phyloP scores from a whole-genome alignment of 139 green algal species.

The Picochlorum sp. region DNA sequence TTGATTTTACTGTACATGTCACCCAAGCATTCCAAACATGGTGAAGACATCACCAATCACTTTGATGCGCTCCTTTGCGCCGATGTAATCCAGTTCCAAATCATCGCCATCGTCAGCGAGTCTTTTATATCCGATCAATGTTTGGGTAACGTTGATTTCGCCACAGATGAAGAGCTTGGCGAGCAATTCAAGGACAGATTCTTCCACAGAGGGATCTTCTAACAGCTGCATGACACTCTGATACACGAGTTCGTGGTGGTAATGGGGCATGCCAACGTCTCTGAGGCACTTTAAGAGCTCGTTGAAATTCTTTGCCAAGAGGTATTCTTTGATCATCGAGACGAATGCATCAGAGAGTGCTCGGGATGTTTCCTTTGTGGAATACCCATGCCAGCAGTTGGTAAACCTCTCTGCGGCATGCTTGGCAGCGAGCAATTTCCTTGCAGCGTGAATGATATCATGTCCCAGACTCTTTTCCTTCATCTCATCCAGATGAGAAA shows the following conservation, averaged over 20 bases:
- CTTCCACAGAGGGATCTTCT: slow-evolving; percentile 4
- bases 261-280: slow-evolving; percentile 61
- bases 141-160: slow-evolving; percentile 26
- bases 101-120: slow-evolving; percentile 1
- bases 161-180: slow-evolving; percentile 21
- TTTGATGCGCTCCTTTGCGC: neutral
- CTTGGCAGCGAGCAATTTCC: slow-evolving; percentile 45
- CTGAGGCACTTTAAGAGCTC: slow-evolving; percentile 52
- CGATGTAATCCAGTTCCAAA: slow-evolving; percentile 5
- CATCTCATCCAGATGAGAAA: slow-evolving; percentile 51
- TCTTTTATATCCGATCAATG: slow-evolving; percentile 3
- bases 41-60: slow-evolving; percentile 2
- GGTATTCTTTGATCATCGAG: slow-evolving; percentile 33
- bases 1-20: no score
- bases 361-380: slow-evolving; percentile 32
- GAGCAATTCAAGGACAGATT: slow-evolving; percentile 13
- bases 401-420: slow-evolving; percentile 71
- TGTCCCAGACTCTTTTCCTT: slow-evolving; percentile 50
- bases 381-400: slow-evolving; percentile 69
- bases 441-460: slow-evolving; percentile 48
- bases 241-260: slow-evolving; percentile 74
- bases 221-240: slow-evolving; percentile 13
- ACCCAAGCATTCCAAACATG: neutral
- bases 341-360: slow-evolving; percentile 24
- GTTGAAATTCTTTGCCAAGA: slow-evolving; percentile 18